Evolutionary conservation across 495 filamentous ascomycete genomes (phyloP).

Genomic region (Penicillium waksmanii): DNA sequence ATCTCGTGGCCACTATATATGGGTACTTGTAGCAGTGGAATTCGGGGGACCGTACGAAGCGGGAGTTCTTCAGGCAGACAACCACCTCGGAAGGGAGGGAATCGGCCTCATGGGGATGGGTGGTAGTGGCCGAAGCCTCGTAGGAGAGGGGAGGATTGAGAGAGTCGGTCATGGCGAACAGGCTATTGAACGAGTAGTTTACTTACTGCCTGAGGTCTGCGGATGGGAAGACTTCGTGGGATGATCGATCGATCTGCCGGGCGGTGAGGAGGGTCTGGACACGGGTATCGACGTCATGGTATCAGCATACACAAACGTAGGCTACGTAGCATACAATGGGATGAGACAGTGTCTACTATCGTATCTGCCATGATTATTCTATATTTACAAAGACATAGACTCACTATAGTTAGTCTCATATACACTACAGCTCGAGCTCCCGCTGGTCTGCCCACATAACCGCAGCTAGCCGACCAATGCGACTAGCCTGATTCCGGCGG

Average conservation of each 20-base stretch:
- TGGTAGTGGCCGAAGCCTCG: slow-evolving; percentile 73
- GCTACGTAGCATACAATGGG: not conserved
- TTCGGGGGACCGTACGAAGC: slow-evolving; percentile 69
- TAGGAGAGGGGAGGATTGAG: slow-evolving; percentile 67
- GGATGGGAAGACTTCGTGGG: slow-evolving; percentile 10
- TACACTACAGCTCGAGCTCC: too few species aligned
- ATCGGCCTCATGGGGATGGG: slow-evolving; percentile 67
- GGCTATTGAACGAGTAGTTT: not conserved
- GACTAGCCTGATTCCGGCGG: not conserved
- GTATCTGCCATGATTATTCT: too few species aligned
- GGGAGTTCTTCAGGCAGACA: slow-evolving; percentile 88
- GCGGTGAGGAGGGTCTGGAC: slow-evolving; percentile 11
- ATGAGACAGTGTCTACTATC: too few species aligned
- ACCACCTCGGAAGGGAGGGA: slow-evolving; percentile 82
- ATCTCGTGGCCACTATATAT: not conserved
- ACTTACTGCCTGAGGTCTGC: slow-evolving; percentile 11
- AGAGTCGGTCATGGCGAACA: slow-evolving; percentile 45
- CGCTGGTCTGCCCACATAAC: not conserved
- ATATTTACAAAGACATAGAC: too few species aligned
- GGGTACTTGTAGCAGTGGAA: not conserved
- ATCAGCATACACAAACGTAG: not conserved
- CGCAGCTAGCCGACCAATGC: not conserved
- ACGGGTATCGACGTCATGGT: slow-evolving; percentile 20
- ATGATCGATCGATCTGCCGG: slow-evolving; percentile 22
- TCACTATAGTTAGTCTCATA: too few species aligned